Evolutionary conservation across 1,284 basidiomycete species (phyloP), one percentile per base, ranked within the genome.

Genomic region (Malassezia dermatis): DNA sequence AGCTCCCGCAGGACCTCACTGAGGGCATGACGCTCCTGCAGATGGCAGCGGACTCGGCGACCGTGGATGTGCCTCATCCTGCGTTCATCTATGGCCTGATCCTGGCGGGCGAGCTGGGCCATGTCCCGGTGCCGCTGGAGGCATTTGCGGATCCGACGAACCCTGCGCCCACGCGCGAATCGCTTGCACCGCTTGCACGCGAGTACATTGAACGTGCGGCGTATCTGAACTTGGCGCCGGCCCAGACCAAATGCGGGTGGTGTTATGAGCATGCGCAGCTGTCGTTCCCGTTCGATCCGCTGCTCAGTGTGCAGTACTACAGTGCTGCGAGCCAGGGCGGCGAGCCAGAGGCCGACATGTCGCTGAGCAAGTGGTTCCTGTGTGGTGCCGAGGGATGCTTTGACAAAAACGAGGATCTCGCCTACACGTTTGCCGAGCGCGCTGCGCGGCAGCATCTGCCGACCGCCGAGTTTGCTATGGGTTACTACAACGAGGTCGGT

Each of bases 281-380:
- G 1, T 86, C 86, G 0, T 89, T 86, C 78, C 80, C 84, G 0
- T 95, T 89, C 75, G 89, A 95, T 67, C 84, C 90, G 0, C 78
- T 94, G 15, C 79, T 94, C 37, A 86, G 84, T 53, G 89, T 96
- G 23, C 88, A 93, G 74, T 95, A 90, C 75, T 95, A 95, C 76
- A 84, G 82, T 28, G 74, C 79, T 8, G 91, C 90, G 0, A 86
- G 64, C 24, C 69, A 73, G 46, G 70, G 65, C n/a, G 71, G 71
- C 47, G 88, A 94, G 75, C 79, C 81, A 39, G 89, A 43, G 71
- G 91, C 91, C 0, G 89, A 95, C 75, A 91, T 96, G 89, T 89
- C 88, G 7, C 79, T 94, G 44, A 84, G 82, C 76, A 94, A 91
- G 76, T 94, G 89, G 90, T 94, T 93, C 79, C 76, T 94, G 47